Evolutionary conservation across 2,329 filamentous ascomycete genomes (phyloP), one percentile per base, ranked within the genome.

Genomic region (Ophiocordyceps unilateralis): DNA sequence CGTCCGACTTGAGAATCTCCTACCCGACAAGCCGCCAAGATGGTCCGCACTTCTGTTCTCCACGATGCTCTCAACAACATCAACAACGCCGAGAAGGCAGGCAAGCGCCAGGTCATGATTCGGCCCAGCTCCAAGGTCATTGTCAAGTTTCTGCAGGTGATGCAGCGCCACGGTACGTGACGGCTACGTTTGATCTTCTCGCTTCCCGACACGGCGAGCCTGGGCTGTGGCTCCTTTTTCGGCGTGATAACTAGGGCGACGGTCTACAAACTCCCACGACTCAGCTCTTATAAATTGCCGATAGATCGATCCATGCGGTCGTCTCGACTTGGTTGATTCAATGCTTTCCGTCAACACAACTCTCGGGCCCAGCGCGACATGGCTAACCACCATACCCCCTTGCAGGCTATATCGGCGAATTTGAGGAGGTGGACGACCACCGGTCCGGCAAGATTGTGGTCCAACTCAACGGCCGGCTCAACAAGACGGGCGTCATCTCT

Each of bases 191-290:
- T 14, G n/a, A 36, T 37, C 21, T 28, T 26, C 23, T 42, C 42
- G n/a, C 44, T 43, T 45, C 44, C 46, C 41, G 41, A 53, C 53
- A 56, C 21, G 30, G 39, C 45, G 38, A n/a, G n/a, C n/a, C n/a
- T 26, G 24, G 24, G 7, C 12, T 26, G 9, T 26, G 24, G 24
- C 24, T 39, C 41, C 39, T 14, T 14, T 59, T 80, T 91, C 91
- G 89, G 88, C 82, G 83, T 95, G 86, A 96, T 96, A 96, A 96
- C 91, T 98, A 94, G 89, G 65, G 85, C 82, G 81, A 86, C 78
- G 78, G 81, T 89, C 81, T 77, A 76, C 65, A 53, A 54, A 54
- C 65, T 72, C 67, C 74, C 68, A 95, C 87, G 84, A 82, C 80
- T 75, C 81, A 79, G 86, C 89, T 86, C 88, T 86, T 98, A 96